Evolutionary conservation across 768 basidiomycete genomes (phyloP).

Genomic region (Leccinum subgranulosum): DNA sequence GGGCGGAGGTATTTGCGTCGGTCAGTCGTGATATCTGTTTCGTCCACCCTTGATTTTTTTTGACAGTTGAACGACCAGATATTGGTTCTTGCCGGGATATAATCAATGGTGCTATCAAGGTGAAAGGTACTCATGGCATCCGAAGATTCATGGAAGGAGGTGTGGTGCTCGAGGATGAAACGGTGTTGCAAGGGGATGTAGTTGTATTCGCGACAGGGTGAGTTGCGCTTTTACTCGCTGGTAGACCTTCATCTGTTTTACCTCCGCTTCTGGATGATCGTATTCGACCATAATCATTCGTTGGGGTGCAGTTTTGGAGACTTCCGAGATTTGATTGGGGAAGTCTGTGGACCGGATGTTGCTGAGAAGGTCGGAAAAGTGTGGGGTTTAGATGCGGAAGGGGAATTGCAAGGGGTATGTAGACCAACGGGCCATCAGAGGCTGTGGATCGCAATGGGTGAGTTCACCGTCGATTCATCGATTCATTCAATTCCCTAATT

Average conservation of each 20-base stretch:
- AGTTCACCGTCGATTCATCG: background rate
- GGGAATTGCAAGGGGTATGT: slow-evolving; percentile 49
- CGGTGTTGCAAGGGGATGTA: slow-evolving; percentile 25
- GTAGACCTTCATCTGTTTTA: background rate
- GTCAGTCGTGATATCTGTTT: slow-evolving; percentile 19
- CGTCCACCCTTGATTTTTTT: background rate
- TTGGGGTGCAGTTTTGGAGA: slow-evolving; percentile 41
- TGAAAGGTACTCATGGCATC: slow-evolving; percentile 38
- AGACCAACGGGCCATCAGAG: slow-evolving; percentile 36
- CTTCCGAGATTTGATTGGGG: slow-evolving; percentile 35
- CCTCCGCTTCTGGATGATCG: background rate
- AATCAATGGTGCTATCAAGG: slow-evolving; percentile 48
- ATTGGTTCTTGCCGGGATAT: slow-evolving; percentile 43
- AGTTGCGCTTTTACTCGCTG: background rate
- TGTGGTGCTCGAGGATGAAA: slow-evolving; percentile 28
- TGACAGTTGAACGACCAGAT: slow-evolving; percentile 16
- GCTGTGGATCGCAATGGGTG: slow-evolving; percentile 28
- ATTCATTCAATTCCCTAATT: background rate
- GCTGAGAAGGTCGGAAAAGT: slow-evolving; percentile 46
- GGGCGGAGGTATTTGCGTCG: slow-evolving; percentile 39
- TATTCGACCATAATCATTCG: background rate
- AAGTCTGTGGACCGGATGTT: slow-evolving; percentile 47
- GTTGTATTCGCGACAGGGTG: slow-evolving; percentile 35
- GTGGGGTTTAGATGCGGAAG: slow-evolving; percentile 66
- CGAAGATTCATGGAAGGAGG: slow-evolving; percentile 27